phyloP scores from a whole-genome alignment of 2,329 filamentous ascomycete genomes.

The Arthrobotrys musiformis region DNA sequence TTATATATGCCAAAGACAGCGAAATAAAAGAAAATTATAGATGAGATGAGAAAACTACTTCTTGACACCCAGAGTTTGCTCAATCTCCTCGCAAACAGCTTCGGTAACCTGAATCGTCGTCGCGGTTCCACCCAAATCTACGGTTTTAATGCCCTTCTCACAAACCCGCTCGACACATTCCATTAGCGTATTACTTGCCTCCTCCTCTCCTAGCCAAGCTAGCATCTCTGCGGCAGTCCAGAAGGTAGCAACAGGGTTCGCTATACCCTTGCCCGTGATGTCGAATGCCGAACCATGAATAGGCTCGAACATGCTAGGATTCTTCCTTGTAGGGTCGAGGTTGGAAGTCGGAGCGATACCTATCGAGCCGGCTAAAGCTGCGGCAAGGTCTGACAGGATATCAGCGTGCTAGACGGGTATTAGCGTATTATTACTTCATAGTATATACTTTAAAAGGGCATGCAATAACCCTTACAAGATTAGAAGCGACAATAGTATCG shows the following conservation, averaged over 20 bases:
- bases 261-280: conserved; percentile 83
- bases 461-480: conserved; percentile 60
- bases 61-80: conserved; percentile 18
- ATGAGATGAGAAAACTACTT: conserved; percentile 5
- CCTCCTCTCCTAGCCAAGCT: conserved; percentile 69
- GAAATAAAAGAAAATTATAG: not conserved
- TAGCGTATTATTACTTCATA: no score
- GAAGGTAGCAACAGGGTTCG: conserved; percentile 93
- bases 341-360: conserved; percentile 78
- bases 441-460: conserved; percentile 62
- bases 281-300: conserved; percentile 97
- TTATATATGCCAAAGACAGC: not conserved
- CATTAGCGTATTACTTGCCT: conserved; percentile 67
- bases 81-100: conserved; percentile 35
- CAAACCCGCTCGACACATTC: conserved; percentile 68
- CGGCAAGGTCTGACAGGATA: conserved; percentile 76
- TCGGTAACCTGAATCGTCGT: conserved; percentile 28
- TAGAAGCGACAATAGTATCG: conserved; percentile 74
- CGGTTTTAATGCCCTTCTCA: conserved; percentile 67
- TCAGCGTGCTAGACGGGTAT: conserved; percentile 66
- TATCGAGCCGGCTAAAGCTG: conserved; percentile 76
- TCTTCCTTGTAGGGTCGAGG: conserved; percentile 68
- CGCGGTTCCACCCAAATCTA: conserved; percentile 67
- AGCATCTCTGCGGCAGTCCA: conserved; percentile 96
- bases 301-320: conserved; percentile 86